Base-by-base conservation (phyloP, 495 filamentous ascomycete genomes). In the Penicillium desertorum region DNA sequence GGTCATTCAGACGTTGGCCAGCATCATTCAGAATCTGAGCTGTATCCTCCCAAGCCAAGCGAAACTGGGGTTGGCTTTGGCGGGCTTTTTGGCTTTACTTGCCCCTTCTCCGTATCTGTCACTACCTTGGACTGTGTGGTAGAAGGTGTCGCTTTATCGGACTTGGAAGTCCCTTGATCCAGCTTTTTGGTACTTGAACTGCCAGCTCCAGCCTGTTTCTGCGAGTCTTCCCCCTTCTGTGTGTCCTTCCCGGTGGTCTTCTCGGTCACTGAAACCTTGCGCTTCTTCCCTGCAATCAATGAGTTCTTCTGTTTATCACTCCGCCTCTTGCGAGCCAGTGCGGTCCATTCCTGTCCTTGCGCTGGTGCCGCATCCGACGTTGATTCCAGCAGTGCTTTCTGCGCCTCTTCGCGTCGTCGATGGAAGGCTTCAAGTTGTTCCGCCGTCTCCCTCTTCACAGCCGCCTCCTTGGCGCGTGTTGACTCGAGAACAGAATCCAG, bases 401-500 rank as follows among this genome's bases (percentile, higher is more conserved):
- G 85, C 0, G 79, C 82, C 67, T 87, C 82, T 60, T 88, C 85
- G 59, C 87, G 87, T 62, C 85, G 83, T 63, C 78, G 76, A 34
- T 88, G 78, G 62, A 96, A 96, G 0, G 68, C 64, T 42, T 85
- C 82, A 36, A 97, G 70, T 61, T 90, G 86, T 62, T 89, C 85
- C 20, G 82, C 79, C 14, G 88, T 90, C 71, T 96, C 89, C 59
- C 80, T 84, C 67, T 83, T 83, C n/a, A 90, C 77, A 32, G 81
- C 76, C 9, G 82, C 88, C 66, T 96, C 92, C 71, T 92, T 85
- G 12, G 76, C 80, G 20, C 88, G 74, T 29, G 82, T 87, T 41
- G 79, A 82, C 60, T 88, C 88, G 32, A 86, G 73, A 16, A 96
- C 83, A 2, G 83, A 87, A 56, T 95, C 92, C 16, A 98, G 73